These are phyloP conservation scores for Dactylorhiza incarnata DNA, from an alignment of 106 monocot genomes.

Conservation along the genomic window DNA sequence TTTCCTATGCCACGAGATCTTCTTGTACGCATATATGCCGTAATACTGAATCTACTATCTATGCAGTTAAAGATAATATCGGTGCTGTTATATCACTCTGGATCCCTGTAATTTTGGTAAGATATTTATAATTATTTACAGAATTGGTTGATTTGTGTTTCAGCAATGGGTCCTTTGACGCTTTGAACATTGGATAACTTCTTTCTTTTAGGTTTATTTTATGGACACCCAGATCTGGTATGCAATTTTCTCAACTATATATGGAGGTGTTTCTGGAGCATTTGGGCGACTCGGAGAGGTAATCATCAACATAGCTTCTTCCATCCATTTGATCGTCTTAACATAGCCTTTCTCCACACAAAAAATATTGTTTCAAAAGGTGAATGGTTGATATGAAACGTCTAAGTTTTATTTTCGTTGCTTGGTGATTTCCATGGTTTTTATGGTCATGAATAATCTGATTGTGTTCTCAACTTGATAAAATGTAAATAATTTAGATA, in stretches of 20 bases:
- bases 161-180: neutral
- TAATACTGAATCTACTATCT: slow-evolving; percentile 10
- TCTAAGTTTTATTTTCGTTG: neutral
- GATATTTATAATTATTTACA: slow-evolving; percentile 8
- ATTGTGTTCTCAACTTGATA: neutral
- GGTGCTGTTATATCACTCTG: slow-evolving; percentile 82
- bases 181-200: neutral
- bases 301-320: neutral
- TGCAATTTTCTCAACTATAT: slow-evolving; percentile 89
- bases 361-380: neutral
- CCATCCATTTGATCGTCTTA: neutral
- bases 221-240: slow-evolving; percentile 99
- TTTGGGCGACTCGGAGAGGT: slow-evolving; percentile 97
- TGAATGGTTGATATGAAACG: neutral
- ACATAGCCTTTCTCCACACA: neutral
- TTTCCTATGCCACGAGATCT: neutral
- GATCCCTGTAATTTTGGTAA: slow-evolving; percentile 86
- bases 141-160: neutral
- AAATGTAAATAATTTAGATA: neutral
- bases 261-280: slow-evolving; percentile 89
- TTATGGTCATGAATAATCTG: neutral
- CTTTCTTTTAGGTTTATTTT: slow-evolving; percentile 72
- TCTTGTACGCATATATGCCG: neutral
- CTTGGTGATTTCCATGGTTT: neutral
- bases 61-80: slow-evolving; percentile 73